phyloP scores from a whole-genome alignment of 2,329 filamentous ascomycete species.

The Colletotrichum sublineola region DNA sequence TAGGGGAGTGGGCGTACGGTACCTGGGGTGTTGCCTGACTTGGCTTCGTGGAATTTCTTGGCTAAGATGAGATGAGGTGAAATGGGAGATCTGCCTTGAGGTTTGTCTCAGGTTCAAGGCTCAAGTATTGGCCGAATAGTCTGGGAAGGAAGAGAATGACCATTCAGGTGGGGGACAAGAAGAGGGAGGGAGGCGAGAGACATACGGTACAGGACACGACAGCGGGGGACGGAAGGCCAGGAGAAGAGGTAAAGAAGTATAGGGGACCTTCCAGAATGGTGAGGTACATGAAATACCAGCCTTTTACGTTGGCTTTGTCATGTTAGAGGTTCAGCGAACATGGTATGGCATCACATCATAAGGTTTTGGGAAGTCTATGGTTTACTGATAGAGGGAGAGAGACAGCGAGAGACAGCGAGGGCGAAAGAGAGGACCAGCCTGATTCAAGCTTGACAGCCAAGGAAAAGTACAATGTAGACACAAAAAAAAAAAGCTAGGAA shows the following conservation, averaged over 20 bases:
- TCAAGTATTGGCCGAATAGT: conserved; percentile 24
- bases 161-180: not conserved
- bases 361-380: conserved; percentile 19
- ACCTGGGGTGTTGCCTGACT: conserved; percentile 1
- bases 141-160: not conserved
- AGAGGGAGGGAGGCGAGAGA: not conserved
- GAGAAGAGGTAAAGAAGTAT: not conserved
- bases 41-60: conserved; percentile 15
- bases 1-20: conserved; percentile 5
- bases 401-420: not conserved
- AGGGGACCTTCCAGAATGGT: not conserved
- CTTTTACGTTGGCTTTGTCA: too few species aligned
- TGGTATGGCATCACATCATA: conserved; percentile 29
- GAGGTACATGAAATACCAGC: not conserved
- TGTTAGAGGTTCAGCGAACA: not conserved
- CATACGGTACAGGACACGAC: not conserved
- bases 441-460: not conserved
- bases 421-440: not conserved
- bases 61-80: conserved; percentile 28
- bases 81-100: conserved; percentile 31
- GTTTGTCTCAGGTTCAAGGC: conserved; percentile 35
- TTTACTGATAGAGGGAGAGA: too few species aligned
- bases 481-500: not conserved
- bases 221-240: not conserved
- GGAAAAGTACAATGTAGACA: not conserved